Base-by-base conservation (phyloP, 208 protist genomes). In the Acanthamoeba divionensis region DNA sequence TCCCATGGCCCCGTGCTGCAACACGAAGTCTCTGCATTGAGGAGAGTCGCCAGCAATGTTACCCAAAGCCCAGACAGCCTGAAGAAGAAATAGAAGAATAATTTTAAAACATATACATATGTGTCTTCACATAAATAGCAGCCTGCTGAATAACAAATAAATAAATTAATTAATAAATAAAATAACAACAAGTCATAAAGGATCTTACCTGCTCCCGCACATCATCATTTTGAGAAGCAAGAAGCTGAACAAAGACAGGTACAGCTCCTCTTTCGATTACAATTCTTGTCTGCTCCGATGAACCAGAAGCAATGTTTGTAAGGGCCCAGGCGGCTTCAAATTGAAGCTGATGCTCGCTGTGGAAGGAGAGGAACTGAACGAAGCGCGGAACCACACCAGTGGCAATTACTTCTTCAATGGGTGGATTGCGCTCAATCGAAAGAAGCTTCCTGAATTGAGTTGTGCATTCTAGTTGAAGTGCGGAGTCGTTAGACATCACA, bases 1-100 rank as follows among this genome's bases (percentile, higher is more conserved):
- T 48, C 71, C 80, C 71, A 99, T 89, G 0, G 94, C 96, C 45
- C 94, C 95, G 41, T 93, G 57, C 38, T 85, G 77, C 18, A 99
- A 92, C 3, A 98, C 96, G 57, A 95, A 89, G 91, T 99, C 97
- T 31, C 98, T n/a, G n/a, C n/a, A n/a, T n/a, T n/a, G n/a, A n/a
- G n/a, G n/a, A n/a, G n/a, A n/a, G n/a, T n/a, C n/a, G 69, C 99
- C 99, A 21, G 98, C 98, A 91, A 99, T 97, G 95, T 99, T 99
- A 75, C 99, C 98, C 18, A 99, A 94, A 10, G 98, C 98, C 98
- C 98, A 99, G 18, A 98, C 97, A n/a, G 96, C 95, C 96, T 98
- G 57, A 5, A 65, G 77, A 47, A 10, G n/a, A n/a, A n/a, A 6
- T 60, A 47, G 38, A 89, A 6, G 21, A 83, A 3, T 33, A 10